Percentiles rank a stretch among this genome's conserved stretches.
Conservation (phyloP, 2,329 filamentous ascomycete genomes). For the Cladosporium austrohemisphaericum region DNA sequence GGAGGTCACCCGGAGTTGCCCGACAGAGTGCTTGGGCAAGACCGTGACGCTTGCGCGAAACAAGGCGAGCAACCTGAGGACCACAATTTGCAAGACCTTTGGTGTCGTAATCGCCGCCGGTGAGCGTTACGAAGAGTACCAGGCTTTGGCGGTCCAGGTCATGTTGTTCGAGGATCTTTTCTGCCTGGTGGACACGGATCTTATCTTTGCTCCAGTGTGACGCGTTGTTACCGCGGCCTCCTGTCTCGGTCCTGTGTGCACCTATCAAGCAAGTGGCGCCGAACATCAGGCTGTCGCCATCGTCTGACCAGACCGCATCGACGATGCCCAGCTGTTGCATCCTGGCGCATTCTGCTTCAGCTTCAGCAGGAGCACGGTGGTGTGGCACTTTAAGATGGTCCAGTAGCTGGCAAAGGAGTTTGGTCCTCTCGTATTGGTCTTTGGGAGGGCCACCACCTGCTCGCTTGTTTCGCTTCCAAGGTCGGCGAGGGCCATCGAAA, state of each 20-base stretch:
- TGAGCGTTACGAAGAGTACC: slow-evolving; percentile 40
- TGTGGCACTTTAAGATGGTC: slow-evolving; percentile 40
- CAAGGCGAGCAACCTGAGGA: slow-evolving; percentile 27
- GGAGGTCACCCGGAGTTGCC: slow-evolving; percentile 17
- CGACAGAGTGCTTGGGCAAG: slow-evolving; percentile 33
- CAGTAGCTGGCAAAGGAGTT: slow-evolving; percentile 37
- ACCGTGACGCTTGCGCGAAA: slow-evolving; percentile 30
- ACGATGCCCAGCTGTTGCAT: slow-evolving; percentile 43
- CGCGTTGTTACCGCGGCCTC: background rate
- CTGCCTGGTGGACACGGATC: slow-evolving; percentile 33
- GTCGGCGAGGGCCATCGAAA: slow-evolving; percentile 50
- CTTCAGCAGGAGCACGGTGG: slow-evolving; percentile 46
- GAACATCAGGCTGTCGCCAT: slow-evolving; percentile 48
- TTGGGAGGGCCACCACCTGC: slow-evolving; percentile 22
- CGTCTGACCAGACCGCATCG: slow-evolving; percentile 49
- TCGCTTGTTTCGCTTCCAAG: slow-evolving; percentile 34
- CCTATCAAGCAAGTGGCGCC: slow-evolving; percentile 43
- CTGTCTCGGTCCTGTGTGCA: slow-evolving; percentile 31
- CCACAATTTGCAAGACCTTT: slow-evolving; percentile 39
- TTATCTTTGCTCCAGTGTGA: slow-evolving; percentile 35
- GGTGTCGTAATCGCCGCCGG: slow-evolving; percentile 41
- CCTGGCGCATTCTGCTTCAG: slow-evolving; percentile 46
- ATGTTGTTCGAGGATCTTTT: slow-evolving; percentile 27
- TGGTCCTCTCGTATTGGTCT: slow-evolving; percentile 34
- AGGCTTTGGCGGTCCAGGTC: slow-evolving; percentile 36